Percentiles rank a stretch among this genome's conserved stretches.
phyloP scores from a whole-genome alignment of 495 filamentous ascomycete species.

The Glonium stellatum region DNA sequence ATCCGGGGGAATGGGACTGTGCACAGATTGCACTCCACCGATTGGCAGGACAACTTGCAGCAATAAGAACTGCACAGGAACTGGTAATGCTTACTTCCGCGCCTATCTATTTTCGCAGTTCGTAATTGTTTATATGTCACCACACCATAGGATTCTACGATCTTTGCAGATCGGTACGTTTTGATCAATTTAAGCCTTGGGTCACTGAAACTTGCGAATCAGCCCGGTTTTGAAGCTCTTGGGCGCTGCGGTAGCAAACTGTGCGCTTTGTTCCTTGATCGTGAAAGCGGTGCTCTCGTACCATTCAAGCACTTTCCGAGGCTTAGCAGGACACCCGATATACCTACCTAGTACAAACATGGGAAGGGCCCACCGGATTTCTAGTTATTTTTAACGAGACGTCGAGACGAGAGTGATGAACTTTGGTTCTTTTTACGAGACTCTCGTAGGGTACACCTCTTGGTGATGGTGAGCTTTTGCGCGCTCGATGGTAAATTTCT shows the following conservation, averaged over 20 bases:
- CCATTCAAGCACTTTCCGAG: neutral
- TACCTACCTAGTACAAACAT: neutral
- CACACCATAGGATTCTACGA: neutral
- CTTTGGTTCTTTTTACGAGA: neutral
- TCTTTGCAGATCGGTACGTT: neutral
- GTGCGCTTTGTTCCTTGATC: neutral
- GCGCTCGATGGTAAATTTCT: neutral
- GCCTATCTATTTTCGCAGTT: no score
- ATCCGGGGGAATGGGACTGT: no score
- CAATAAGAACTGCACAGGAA: no score
- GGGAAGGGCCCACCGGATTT: neutral
- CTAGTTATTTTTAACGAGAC: neutral
- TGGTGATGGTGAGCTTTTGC: neutral
- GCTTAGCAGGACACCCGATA: neutral
- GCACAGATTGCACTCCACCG: no score
- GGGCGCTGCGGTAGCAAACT: neutral
- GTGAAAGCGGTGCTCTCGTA: neutral
- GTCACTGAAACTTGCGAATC: neutral
- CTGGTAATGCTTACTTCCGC: no score
- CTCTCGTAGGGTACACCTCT: neutral
- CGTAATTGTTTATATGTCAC: no score
- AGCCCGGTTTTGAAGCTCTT: neutral
- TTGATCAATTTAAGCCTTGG: neutral
- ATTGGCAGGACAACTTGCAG: no score
- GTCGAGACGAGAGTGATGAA: neutral